Percentiles rank a stretch among this genome's conserved stretches.
These are phyloP conservation scores for Phytophthora pini DNA, from an alignment of 352 stramenopile genomes.

Conservation along the genomic window DNA sequence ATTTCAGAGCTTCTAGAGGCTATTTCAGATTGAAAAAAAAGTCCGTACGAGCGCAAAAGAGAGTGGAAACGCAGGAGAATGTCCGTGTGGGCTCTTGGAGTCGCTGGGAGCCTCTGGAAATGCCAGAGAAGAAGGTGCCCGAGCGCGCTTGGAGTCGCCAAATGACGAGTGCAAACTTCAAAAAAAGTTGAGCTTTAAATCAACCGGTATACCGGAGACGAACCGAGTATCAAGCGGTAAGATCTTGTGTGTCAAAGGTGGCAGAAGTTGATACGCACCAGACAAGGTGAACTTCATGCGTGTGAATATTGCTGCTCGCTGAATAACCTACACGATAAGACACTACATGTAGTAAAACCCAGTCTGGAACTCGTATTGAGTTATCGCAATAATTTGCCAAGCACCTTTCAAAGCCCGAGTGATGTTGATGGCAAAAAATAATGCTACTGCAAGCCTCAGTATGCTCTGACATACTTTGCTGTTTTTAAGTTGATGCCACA, in stretches of 20 bases:
- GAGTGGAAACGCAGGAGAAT: neutral
- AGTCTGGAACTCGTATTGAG: too few relatives aligned
- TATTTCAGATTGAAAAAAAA: neutral
- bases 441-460: too few relatives aligned
- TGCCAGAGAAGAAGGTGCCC: constrained; percentile 8
- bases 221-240: neutral
- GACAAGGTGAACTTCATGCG: neutral
- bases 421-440: too few relatives aligned
- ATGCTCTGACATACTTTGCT: too few relatives aligned
- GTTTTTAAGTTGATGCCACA: too few relatives aligned
- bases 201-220: constrained; percentile 1
- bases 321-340: too few relatives aligned
- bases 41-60: constrained; percentile 14
- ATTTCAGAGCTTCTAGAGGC: neutral
- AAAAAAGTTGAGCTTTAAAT: constrained; percentile 11
- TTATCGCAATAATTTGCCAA: too few relatives aligned
- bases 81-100: neutral
- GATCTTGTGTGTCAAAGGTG: neutral
- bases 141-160: constrained; percentile 4
- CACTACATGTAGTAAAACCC: too few relatives aligned
- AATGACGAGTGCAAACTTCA: constrained; percentile 8
- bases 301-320: too few relatives aligned
- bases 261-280: neutral
- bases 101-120: constrained; percentile 4
- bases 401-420: too few relatives aligned